Percentiles rank a stretch among this genome's conserved stretches.
These are phyloP conservation scores for Citrus hindsii DNA, from an alignment of 345 rosid species.

Conservation along the genomic window DNA sequence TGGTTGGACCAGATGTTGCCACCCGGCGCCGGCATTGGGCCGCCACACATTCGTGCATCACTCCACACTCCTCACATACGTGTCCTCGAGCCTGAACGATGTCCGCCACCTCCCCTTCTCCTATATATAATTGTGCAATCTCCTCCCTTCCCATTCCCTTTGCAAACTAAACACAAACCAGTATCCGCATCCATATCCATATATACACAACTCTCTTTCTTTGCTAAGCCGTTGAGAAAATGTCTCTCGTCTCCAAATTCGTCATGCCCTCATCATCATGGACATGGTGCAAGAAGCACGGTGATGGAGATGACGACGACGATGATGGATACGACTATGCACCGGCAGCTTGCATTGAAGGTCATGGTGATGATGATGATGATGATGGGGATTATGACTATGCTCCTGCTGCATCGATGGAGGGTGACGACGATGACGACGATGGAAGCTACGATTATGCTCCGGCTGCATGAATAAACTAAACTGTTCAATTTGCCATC, in stretches of 20 bases:
- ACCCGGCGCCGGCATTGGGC: neutral
- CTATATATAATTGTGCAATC: neutral
- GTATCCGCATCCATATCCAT: neutral
- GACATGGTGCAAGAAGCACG: neutral
- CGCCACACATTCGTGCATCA: neutral
- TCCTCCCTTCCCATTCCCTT: neutral
- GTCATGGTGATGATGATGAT: slow-evolving; percentile 7
- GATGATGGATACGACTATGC: slow-evolving; percentile 5
- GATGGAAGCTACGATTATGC: slow-evolving; percentile 15
- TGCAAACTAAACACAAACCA: neutral
- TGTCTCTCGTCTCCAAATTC: slow-evolving; percentile 9
- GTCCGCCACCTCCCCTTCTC: neutral
- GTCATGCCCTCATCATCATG: neutral
- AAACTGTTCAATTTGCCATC: neutral
- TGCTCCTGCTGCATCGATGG: slow-evolving; percentile 25
- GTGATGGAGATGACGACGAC: neutral
- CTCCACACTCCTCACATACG: slow-evolving; percentile 21
- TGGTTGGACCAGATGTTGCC: neutral
- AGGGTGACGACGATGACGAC: slow-evolving; percentile 4
- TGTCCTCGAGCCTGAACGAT: slow-evolving; percentile 10
- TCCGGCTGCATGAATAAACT: slow-evolving; percentile 23
- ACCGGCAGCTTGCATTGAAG: slow-evolving; percentile 12
- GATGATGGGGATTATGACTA: slow-evolving; percentile 7
- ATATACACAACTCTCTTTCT: neutral
- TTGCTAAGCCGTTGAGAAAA: neutral